Conservation (phyloP, 192 early-diverging fungal genomes). For the Coemansia sp. region DNA sequence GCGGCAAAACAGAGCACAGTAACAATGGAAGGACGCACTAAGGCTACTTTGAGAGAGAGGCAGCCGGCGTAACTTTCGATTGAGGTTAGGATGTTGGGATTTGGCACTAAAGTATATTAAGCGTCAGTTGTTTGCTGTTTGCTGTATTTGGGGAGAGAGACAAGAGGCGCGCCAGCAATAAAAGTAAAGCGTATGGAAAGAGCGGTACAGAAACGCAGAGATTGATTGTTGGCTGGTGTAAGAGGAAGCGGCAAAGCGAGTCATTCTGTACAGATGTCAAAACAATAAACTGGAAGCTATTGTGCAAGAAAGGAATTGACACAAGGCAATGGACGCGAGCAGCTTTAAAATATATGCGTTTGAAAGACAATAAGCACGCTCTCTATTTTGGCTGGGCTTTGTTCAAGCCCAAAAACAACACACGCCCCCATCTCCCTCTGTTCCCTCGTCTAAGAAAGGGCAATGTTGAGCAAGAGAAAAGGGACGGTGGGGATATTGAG, state of each 20-base stretch:
- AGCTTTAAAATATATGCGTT: background rate
- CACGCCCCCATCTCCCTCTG: conserved; percentile 2
- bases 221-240: background rate
- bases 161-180: background rate
- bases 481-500: background rate
- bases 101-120: background rate
- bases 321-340: background rate
- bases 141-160: background rate
- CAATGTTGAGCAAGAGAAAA: background rate
- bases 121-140: background rate
- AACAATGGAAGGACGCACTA: too few relatives aligned
- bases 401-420: background rate
- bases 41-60: too few relatives aligned
- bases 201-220: background rate
- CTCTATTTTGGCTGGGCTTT: background rate
- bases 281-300: background rate
- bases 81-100: background rate
- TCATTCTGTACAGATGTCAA: background rate
- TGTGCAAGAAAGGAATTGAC: background rate
- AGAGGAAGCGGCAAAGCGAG: background rate
- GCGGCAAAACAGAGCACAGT: conserved; percentile 8
- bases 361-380: background rate
- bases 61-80: too few relatives aligned
- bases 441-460: conserved; percentile 7
- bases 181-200: background rate